These are phyloP conservation scores for Batkoa obscura DNA, from an alignment of 371 early-diverging fungal species.

Conservation along the genomic window DNA sequence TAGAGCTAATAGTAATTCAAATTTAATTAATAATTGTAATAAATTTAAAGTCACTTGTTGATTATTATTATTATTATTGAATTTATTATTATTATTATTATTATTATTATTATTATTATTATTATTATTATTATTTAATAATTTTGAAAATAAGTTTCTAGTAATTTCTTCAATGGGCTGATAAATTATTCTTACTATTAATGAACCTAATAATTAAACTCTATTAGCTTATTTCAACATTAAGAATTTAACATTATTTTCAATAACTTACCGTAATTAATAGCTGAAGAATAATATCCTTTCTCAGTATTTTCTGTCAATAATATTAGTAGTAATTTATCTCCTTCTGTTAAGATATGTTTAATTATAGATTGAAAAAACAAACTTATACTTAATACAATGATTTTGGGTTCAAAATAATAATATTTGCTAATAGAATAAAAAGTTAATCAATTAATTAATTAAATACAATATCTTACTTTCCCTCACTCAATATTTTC, in stretches of 20 bases:
- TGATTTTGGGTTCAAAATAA: too few species aligned
- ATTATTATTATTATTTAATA: constrained; percentile 11
- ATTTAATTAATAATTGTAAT: too few species aligned
- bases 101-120: not conserved
- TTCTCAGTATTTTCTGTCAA: not conserved
- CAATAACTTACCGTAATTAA: constrained; percentile 48
- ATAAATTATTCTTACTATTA: constrained; percentile 76
- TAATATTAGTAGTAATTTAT: constrained; percentile 60
- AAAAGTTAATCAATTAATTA: too few species aligned
- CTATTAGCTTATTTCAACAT: not conserved
- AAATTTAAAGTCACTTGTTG: too few species aligned
- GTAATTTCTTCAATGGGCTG: constrained; percentile 84
- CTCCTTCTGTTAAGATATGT: constrained; percentile 85
- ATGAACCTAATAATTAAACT: constrained; percentile 34
- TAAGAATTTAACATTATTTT: not conserved
- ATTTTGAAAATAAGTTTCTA: constrained; percentile 57
- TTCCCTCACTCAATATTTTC: too few species aligned
- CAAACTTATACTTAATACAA: constrained; percentile 42
- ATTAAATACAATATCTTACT: too few species aligned
- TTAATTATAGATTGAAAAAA: constrained; percentile 75
- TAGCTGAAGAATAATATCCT: constrained; percentile 1
- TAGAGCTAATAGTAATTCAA: too few species aligned
- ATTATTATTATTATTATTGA: too few species aligned
- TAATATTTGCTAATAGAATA: too few species aligned
- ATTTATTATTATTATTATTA: too few species aligned